These are phyloP conservation scores for Leptodermis oblonga DNA, from an alignment of 257 asterid species.

Conservation along the genomic window DNA sequence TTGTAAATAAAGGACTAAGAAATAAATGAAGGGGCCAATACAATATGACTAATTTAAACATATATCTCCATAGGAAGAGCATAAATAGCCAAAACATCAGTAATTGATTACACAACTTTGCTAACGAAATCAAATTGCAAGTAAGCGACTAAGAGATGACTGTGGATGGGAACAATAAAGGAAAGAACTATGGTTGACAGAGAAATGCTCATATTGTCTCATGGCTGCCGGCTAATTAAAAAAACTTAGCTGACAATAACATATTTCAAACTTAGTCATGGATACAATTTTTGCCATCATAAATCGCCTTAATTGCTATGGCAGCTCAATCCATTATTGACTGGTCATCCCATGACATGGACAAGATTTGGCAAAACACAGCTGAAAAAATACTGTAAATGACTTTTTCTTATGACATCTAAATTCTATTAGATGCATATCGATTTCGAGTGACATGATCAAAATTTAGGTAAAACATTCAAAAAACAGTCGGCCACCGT, in stretches of 20 bases:
- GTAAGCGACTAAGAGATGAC: neutral
- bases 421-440: neutral
- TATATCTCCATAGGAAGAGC: constrained; percentile 58
- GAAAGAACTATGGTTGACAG: neutral
- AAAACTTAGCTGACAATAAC: neutral
- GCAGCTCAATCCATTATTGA: neutral
- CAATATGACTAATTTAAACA: constrained; percentile 39
- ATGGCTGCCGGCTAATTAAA: neutral
- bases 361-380: constrained; percentile 1
- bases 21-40: constrained; percentile 30
- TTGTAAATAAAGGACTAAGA: neutral
- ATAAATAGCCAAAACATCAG: neutral
- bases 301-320: neutral
- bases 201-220: neutral
- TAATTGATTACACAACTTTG: neutral
- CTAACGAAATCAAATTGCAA: neutral
- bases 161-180: neutral
- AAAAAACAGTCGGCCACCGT: neutral
- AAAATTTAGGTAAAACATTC: constrained; percentile 1
- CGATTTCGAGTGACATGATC: neutral
- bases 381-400: neutral
- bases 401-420: neutral
- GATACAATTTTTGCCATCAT: neutral
- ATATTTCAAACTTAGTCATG: neutral
- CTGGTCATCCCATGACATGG: neutral